Conservation (phyloP, 2,329 filamentous ascomycete species). For the Fusarium pseudocircinatum region DNA sequence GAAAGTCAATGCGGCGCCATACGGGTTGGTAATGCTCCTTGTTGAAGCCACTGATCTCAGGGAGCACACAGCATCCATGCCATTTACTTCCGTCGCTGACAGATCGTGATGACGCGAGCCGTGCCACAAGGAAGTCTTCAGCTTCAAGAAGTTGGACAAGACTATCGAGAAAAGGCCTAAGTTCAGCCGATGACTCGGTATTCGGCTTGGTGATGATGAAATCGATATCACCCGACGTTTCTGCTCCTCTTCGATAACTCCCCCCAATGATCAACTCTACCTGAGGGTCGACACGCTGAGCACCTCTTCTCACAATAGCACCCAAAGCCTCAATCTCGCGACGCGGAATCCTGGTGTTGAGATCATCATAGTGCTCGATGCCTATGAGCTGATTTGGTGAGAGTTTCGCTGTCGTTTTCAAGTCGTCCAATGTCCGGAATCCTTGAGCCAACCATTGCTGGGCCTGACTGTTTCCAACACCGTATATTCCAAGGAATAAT, state of each 20-base stretch:
- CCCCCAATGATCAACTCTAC: conserved; percentile 82
- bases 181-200: conserved; percentile 61
- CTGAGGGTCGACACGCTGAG: conserved; percentile 67
- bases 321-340: conserved; percentile 78
- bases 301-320: conserved; percentile 67
- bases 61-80: conserved; percentile 85
- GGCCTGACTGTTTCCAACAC: conserved; percentile 76
- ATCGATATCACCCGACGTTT: conserved; percentile 83
- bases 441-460: conserved; percentile 81
- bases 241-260: conserved; percentile 83
- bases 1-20: conserved; percentile 86
- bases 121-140: conserved; percentile 73
- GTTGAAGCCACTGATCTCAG: conserved; percentile 51
- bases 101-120: conserved; percentile 66
- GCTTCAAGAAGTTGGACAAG: conserved; percentile 71
- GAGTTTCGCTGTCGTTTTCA: conserved; percentile 69
- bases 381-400: conserved; percentile 78
- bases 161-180: conserved; percentile 69
- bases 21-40: conserved; percentile 51
- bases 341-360: conserved; percentile 81
- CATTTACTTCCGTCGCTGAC: conserved; percentile 77
- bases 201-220: conserved; percentile 78
- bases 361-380: conserved; percentile 81
- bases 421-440: conserved; percentile 76
- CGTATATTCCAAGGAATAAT: conserved; percentile 81